Base-by-base conservation (phyloP, 1,284 basidiomycete genomes). In the Tilletiopsis washingtonensis region DNA sequence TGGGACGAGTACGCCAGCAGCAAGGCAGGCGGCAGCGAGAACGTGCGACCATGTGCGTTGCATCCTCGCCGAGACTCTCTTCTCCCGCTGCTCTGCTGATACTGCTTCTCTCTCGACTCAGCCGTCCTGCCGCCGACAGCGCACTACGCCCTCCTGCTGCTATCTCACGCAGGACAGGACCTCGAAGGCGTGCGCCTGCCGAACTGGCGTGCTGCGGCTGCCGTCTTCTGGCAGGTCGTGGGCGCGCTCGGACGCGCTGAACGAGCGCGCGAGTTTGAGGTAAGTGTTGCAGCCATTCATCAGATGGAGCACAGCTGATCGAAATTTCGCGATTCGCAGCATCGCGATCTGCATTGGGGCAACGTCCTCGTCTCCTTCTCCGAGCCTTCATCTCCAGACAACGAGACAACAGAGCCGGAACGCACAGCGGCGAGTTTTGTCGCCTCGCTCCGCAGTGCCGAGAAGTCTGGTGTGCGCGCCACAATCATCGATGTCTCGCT, bases 261-360 rank as follows among this genome's bases (percentile, higher is more conserved):
- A 71, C 76, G 80, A 20, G 75, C 82, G 47, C 81, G 84, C 12
- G 78, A 80, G 17, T 97, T 98, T 59, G 93, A 98, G 81, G 91
- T 91, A 57, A 59, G 78, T 59, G 27, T 5, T 24, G 21, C n/a
- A n/a, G n/a, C n/a, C n/a, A n/a, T n/a, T n/a, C n/a, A n/a, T n/a
- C n/a, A n/a, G n/a, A n/a, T n/a, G n/a, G n/a, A n/a, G n/a, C n/a
- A n/a, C n/a, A n/a, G n/a, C n/a, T n/a, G n/a, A n/a, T n/a, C 45
- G 27, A 56, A 41, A n/a, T 32, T 12, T 11, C 14, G 38, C 9
- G 17, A 37, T 38, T 43, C 49, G 23, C 69, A 94, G 88, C 94
- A 98, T 75, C 88, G 93, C 17, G 93, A 98, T 74, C 79, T 98
- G 29, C 93, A 98, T 69, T 90, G 90, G 82, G 93, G 93, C n/a